Evolutionary conservation across 495 filamentous ascomycete species (phyloP).

Genomic region (Echria macrotheca): DNA sequence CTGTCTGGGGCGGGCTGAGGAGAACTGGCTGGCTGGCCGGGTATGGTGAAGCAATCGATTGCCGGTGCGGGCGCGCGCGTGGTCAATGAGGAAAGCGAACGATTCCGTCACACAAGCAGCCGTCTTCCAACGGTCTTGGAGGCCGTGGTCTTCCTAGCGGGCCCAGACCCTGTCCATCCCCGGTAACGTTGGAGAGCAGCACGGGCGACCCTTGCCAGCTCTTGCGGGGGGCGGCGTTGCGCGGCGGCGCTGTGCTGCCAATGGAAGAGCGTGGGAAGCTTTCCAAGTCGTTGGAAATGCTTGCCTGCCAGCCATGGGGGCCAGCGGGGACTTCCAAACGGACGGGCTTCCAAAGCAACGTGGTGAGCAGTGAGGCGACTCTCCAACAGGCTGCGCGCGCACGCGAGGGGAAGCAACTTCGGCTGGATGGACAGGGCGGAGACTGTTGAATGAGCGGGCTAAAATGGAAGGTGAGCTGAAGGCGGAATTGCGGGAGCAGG

Average conservation of each 20-base stretch:
- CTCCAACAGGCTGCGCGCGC: background rate
- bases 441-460: background rate
- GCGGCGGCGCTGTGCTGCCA: constrained; percentile 16
- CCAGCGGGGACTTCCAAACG: no score
- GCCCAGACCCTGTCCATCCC: constrained; percentile 14
- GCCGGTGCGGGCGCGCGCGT: background rate
- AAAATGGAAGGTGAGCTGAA: constrained; percentile 7
- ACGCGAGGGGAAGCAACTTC: no score
- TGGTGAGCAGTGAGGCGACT: background rate
- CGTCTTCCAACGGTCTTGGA: constrained; percentile 25
- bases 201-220: constrained; percentile 14
- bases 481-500: constrained; percentile 7
- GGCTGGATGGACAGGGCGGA: background rate
- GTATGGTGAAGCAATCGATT: background rate
- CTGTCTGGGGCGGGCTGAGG: background rate
- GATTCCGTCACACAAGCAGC: constrained; percentile 13
- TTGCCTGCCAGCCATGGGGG: no score
- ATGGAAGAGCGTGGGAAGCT: no score
- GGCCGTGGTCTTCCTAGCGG: constrained; percentile 9
- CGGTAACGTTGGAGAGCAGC: constrained; percentile 28
- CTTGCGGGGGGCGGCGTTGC: constrained; percentile 5
- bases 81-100: constrained; percentile 2
- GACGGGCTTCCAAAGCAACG: no score
- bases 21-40: background rate
- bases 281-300: no score